phyloP scores from a whole-genome alignment of 1,284 basidiomycete genomes.

The Amylostereum areolatum region DNA sequence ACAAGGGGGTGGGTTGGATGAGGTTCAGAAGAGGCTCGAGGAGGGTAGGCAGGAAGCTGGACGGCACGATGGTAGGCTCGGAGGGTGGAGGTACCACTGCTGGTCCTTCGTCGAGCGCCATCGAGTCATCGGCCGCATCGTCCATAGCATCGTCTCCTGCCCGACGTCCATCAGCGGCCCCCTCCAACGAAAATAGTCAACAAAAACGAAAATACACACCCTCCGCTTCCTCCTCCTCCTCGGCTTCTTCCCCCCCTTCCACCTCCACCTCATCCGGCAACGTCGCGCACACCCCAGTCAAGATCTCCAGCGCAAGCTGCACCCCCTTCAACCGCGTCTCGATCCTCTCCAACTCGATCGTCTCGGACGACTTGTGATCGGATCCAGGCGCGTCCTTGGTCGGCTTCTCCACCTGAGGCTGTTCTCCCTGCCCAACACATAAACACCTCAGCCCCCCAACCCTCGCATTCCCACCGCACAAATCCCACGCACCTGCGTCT shows the following conservation, averaged over 20 bases:
- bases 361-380: constrained; percentile 66
- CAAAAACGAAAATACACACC: constrained; percentile 1
- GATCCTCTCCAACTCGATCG: constrained; percentile 67
- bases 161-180: no score
- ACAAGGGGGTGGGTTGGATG: constrained; percentile 67
- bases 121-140: constrained; percentile 29
- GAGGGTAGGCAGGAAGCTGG: constrained; percentile 40
- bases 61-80: constrained; percentile 14
- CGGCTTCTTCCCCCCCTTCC: constrained; percentile 13
- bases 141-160: constrained; percentile 29
- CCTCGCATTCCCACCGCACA: no score
- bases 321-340: constrained; percentile 72
- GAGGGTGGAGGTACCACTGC: constrained; percentile 18
- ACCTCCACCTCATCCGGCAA: constrained; percentile 49
- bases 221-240: constrained; percentile 19
- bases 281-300: constrained; percentile 85
- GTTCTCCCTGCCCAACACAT: constrained; percentile 28
- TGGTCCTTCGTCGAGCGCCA: constrained; percentile 21
- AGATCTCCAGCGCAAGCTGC: constrained; percentile 76
- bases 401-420: constrained; percentile 49
- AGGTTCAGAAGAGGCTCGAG: constrained; percentile 61
- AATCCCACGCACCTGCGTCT: constrained; percentile 39
- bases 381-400: constrained; percentile 59
- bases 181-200: no score
- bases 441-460: no score